Base-by-base conservation (phyloP, 768 basidiomycete species). In the Suillus subluteus region DNA sequence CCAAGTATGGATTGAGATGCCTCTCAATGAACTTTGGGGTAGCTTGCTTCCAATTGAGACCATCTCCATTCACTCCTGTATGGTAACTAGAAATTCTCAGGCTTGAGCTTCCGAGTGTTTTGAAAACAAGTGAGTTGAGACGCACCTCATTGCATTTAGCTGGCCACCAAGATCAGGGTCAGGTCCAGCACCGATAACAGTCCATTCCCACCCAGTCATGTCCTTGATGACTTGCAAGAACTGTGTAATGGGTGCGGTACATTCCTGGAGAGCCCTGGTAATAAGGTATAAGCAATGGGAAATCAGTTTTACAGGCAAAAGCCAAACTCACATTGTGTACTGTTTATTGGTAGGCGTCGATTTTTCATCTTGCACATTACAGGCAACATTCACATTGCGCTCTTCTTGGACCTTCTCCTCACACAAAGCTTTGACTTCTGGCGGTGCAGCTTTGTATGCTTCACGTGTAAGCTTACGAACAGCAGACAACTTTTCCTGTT, bases 151-250 rank as follows among this genome's bases (percentile, higher is more conserved):
- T n/a, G n/a, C n/a, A n/a, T n/a, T n/a, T n/a, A n/a, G n/a, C n/a
- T n/a, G n/a, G n/a, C n/a, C n/a, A n/a, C n/a, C n/a, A n/a, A n/a
- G n/a, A n/a, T n/a, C n/a, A n/a, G n/a, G n/a, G n/a, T n/a, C n/a
- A n/a, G n/a, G n/a, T n/a, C n/a, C n/a, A n/a, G n/a, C n/a, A n/a
- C n/a, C n/a, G n/a, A n/a, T n/a, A n/a, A n/a, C n/a, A n/a, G n/a
- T n/a, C n/a, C n/a, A n/a, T n/a, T n/a, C n/a, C n/a, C n/a, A n/a
- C n/a, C n/a, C n/a, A n/a, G n/a, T n/a, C n/a, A n/a, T n/a, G n/a
- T n/a, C n/a, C n/a, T 48, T 48, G n/a, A 48, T 48, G 46, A 48
- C 46, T 48, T 48, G n/a, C n/a, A 48, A 23, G 46, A 23, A 48
- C 46, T 48, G n/a, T 2, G 12, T 11, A 23, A 48, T 48, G n/a